Conservation (phyloP, 305 asterid genomes). For the Fraxinus paxiana region DNA sequence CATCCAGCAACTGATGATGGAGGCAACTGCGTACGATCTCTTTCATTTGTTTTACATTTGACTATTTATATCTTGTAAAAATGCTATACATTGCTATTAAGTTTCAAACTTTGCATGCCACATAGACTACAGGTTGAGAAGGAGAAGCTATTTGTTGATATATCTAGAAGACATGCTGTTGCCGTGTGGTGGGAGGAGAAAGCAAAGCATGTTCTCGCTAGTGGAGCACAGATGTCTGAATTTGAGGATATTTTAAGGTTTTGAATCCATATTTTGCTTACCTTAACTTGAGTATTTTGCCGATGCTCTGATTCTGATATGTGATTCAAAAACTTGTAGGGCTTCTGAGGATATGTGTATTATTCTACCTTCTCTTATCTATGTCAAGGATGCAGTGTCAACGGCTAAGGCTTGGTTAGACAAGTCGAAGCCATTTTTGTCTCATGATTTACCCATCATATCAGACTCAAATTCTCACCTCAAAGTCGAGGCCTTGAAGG, state of each 20-base stretch:
- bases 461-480: slow-evolving; percentile 44
- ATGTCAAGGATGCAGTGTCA: slow-evolving; percentile 63
- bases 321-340: slow-evolving; percentile 44
- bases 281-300: slow-evolving; percentile 16
- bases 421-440: slow-evolving; percentile 61
- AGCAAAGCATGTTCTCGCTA: slow-evolving; percentile 53
- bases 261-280: slow-evolving; percentile 11
- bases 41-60: slow-evolving; percentile 22
- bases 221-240: slow-evolving; percentile 53
- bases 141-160: slow-evolving; percentile 66
- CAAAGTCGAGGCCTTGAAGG: slow-evolving; percentile 65
- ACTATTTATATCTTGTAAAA: slow-evolving; percentile 10
- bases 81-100: slow-evolving; percentile 21
- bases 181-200: slow-evolving; percentile 68
- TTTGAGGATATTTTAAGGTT: slow-evolving; percentile 79
- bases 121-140: slow-evolving; percentile 77
- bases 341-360: slow-evolving; percentile 55
- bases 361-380: slow-evolving; percentile 66
- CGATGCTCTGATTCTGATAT: slow-evolving; percentile 26
- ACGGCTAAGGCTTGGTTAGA: slow-evolving; percentile 69
- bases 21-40: slow-evolving; percentile 63
- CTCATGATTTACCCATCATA: slow-evolving; percentile 31
- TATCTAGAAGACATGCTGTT: slow-evolving; percentile 42
- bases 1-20: slow-evolving; percentile 53
- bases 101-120: slow-evolving; percentile 33